Base-by-base conservation (phyloP, 2,329 filamentous ascomycete species). In the Calycina herbarum region DNA sequence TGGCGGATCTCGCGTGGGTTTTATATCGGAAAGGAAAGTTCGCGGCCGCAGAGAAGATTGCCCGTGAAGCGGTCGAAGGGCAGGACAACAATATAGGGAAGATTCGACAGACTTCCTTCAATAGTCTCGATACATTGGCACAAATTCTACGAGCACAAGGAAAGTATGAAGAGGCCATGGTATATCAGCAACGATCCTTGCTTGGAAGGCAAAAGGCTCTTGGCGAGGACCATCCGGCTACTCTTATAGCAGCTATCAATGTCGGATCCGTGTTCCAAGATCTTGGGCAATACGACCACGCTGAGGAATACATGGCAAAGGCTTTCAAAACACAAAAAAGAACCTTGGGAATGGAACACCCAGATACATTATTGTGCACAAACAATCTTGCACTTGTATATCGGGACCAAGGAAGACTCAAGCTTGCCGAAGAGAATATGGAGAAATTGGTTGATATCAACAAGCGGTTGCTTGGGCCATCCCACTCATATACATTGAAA, bases 341-440 rank as follows among this genome's bases (percentile, higher is more conserved):
- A n/a, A 42, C n/a, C 20, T 29, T 63, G 33, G 61, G 61, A 13
- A 57, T n/a, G 3, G 62, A 59, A 31, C 0, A 63, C 13, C 29
- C 40, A 38, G 0, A 27, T 31, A 66, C 64, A 15, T 20, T 68
- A 27, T 1, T 0, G 7, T 10, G n/a, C 29, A 29, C 38, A 13
- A 35, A 59, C n/a, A 58, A 51, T 20, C 20, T 64, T 27, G 67
- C 61, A n/a, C 15, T 6, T 5, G 29, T 45, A 29, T 27, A 67
- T 11, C 13, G 29, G 24, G 11, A 61, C 13, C 15, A 63, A 38
- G 33, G 57, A 29, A 42, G 64, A 24, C 35, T 57, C n/a, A 54
- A 48, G 15, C 64, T 35, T 33, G 65, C 63, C 2, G 67, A 67
- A 51, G 31, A 48, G 40, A 57, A 59, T 5, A 31, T 59, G 13